These are phyloP conservation scores for Debaryomycetaceae sp. DNA, from an alignment of 1,139 yeast genomes.

Conservation along the genomic window DNA sequence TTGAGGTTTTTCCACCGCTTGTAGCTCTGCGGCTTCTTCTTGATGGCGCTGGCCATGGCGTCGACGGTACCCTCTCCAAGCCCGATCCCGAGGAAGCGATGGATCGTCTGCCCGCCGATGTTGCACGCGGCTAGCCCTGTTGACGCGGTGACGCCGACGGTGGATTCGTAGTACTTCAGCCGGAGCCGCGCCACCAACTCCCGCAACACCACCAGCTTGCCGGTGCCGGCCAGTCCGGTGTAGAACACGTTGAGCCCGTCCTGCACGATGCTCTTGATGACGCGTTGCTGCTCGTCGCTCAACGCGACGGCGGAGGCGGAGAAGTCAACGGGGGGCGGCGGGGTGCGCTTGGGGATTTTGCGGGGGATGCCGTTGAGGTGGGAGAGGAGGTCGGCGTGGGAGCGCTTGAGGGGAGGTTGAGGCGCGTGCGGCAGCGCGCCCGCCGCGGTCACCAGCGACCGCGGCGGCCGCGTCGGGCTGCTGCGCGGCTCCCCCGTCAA, in stretches of 20 bases:
- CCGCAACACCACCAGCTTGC: slow-evolving; percentile 70
- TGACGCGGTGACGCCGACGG: slow-evolving; percentile 82
- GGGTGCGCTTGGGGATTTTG: slow-evolving; percentile 3
- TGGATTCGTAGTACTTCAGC: slow-evolving; percentile 33
- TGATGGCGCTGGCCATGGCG: slow-evolving; percentile 41
- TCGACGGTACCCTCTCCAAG: slow-evolving; percentile 52
- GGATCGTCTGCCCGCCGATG: slow-evolving; percentile 80
- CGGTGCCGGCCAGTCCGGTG: slow-evolving; percentile 85
- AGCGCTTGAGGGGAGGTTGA: slow-evolving; percentile 5
- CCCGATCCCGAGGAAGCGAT: slow-evolving; percentile 76
- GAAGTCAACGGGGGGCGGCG: slow-evolving; percentile 6
- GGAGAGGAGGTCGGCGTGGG: slow-evolving; percentile 8
- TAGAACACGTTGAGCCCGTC: slow-evolving; percentile 56
- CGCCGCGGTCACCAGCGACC: not conserved
- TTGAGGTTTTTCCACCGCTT: slow-evolving; percentile 58
- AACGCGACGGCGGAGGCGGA: slow-evolving; percentile 12
- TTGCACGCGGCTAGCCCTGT: slow-evolving; percentile 90
- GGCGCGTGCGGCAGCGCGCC: not conserved
- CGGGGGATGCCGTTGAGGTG: slow-evolving; percentile 6
- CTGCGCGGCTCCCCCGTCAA: slow-evolving; percentile 10
- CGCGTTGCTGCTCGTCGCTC: slow-evolving; percentile 63
- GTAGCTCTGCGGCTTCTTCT: slow-evolving; percentile 36
- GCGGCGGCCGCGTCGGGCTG: slow-evolving; percentile 2
- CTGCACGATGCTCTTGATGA: slow-evolving; percentile 60
- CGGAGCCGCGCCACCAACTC: slow-evolving; percentile 48